Conservation (phyloP, 1,139 yeast genomes). For the Magnusiomyces ingens region DNA sequence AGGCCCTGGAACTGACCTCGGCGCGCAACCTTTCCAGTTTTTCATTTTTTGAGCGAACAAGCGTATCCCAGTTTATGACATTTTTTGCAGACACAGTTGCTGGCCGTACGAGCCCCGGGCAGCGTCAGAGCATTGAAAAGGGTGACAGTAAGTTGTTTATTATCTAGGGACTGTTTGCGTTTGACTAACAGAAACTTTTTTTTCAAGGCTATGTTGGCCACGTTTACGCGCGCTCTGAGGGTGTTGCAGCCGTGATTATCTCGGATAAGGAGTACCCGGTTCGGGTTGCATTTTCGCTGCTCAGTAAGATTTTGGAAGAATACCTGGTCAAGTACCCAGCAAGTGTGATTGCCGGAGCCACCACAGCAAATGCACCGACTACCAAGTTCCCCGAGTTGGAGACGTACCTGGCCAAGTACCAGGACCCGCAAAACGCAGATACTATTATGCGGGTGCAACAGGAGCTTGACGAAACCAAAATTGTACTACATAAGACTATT, state of each 20-base stretch:
- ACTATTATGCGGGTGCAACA: conserved; percentile 95
- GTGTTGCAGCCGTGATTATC: conserved; percentile 86
- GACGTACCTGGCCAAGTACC: conserved; percentile 72
- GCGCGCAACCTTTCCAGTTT: conserved; percentile 81
- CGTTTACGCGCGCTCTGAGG: conserved; percentile 84
- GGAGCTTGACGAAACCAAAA: conserved; percentile 95
- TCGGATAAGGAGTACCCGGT: conserved; percentile 95
- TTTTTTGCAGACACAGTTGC: conserved; percentile 90
- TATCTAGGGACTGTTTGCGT: neutral
- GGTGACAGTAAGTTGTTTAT: conserved; percentile 40
- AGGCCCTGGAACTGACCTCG: conserved; percentile 56
- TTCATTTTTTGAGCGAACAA: conserved; percentile 74
- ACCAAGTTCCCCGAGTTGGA: conserved; percentile 52
- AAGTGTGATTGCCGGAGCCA: conserved; percentile 54
- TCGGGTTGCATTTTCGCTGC: conserved; percentile 91
- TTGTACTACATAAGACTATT: conserved; percentile 90
- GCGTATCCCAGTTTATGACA: conserved; percentile 72
- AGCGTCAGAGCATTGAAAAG: conserved; percentile 92
- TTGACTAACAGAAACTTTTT: neutral
- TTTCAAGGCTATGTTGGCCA: conserved; percentile 67
- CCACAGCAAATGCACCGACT: conserved; percentile 39
- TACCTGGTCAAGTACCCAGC: conserved; percentile 79
- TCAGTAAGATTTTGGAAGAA: conserved; percentile 88
- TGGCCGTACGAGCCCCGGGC: conserved; percentile 79
- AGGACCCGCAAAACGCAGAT: conserved; percentile 96